Evolutionary conservation across 2,329 filamentous ascomycete genomes (phyloP).

Genomic region (Parastagonospora avenae): DNA sequence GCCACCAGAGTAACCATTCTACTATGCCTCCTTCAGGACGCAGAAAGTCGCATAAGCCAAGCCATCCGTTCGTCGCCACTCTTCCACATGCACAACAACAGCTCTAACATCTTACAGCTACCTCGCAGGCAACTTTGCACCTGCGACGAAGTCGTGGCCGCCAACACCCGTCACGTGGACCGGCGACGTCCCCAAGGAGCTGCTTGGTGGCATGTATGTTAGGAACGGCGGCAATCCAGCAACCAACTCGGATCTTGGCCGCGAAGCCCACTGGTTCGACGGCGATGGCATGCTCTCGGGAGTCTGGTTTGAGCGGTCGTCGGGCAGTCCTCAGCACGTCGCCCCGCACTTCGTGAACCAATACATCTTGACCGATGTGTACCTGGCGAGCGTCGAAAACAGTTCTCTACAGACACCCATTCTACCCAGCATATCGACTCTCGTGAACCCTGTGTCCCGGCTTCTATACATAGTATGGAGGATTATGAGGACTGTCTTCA

Average conservation of each 20-base stretch:
- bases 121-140: constrained; percentile 72
- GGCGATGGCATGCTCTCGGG: constrained; percentile 76
- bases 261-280: constrained; percentile 75
- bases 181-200: constrained; percentile 66
- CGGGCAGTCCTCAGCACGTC: constrained; percentile 47
- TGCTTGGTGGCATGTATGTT: constrained; percentile 72
- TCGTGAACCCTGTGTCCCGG: constrained; percentile 65
- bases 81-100: not conserved
- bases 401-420: constrained; percentile 60
- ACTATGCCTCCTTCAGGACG: constrained; percentile 31
- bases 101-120: constrained; percentile 52
- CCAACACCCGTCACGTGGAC: constrained; percentile 63
- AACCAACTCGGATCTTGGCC: constrained; percentile 63
- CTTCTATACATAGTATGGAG: constrained; percentile 56
- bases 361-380: constrained; percentile 71
- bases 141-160: constrained; percentile 61
- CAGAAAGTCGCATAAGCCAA: constrained; percentile 22
- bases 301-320: constrained; percentile 61
- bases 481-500: constrained; percentile 62
- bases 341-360: constrained; percentile 71
- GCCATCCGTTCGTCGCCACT: constrained; percentile 48
- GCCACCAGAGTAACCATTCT: constrained; percentile 11
- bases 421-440: constrained; percentile 69
- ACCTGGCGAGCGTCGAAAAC: constrained; percentile 59
- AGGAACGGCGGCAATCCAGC: constrained; percentile 74